These are phyloP conservation scores for Daedalea quercina DNA, from an alignment of 768 basidiomycete genomes.

Conservation along the genomic window DNA sequence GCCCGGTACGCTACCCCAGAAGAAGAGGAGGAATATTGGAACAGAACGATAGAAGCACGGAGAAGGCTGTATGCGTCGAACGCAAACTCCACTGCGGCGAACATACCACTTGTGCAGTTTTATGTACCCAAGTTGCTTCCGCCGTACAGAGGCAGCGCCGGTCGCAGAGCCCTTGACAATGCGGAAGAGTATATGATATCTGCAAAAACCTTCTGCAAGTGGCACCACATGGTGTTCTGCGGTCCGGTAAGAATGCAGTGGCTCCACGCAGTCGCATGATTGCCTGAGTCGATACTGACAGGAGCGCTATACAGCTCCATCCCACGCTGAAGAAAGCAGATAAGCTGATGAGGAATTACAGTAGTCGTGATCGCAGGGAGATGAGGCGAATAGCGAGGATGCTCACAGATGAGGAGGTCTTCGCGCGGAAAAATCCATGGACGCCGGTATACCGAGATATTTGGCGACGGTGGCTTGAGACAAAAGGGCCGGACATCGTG, in stretches of 20 bases:
- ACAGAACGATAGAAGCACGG: conserved; percentile 1
- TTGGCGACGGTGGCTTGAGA: conserved; percentile 34
- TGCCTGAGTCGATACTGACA: not conserved
- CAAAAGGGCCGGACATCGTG: conserved; percentile 27
- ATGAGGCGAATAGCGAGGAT: conserved; percentile 36
- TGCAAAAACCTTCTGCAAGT: conserved; percentile 33
- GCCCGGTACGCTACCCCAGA: not conserved
- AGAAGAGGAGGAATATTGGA: conserved; percentile 16
- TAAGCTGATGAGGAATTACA: conserved; percentile 28
- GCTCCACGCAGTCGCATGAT: not conserved
- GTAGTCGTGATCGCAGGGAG: conserved; percentile 31
- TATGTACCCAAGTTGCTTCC: conserved; percentile 28
- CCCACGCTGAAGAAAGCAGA: conserved; percentile 30
- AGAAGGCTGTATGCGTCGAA: conserved; percentile 9
- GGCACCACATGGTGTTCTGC: conserved; percentile 40
- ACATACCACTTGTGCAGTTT: conserved; percentile 15
- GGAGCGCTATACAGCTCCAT: conserved; percentile 23
- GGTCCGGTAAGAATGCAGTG: conserved; percentile 27
- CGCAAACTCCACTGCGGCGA: conserved; percentile 3
- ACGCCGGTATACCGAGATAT: conserved; percentile 27
- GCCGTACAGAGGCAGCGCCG: conserved; percentile 24
- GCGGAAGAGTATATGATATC: conserved; percentile 24
- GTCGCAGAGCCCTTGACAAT: conserved; percentile 8
- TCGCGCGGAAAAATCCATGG: conserved; percentile 15
- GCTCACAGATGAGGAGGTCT: conserved; percentile 30